phyloP scores from a whole-genome alignment of 495 filamentous ascomycete genomes.

The Daldinia vernicosa region DNA sequence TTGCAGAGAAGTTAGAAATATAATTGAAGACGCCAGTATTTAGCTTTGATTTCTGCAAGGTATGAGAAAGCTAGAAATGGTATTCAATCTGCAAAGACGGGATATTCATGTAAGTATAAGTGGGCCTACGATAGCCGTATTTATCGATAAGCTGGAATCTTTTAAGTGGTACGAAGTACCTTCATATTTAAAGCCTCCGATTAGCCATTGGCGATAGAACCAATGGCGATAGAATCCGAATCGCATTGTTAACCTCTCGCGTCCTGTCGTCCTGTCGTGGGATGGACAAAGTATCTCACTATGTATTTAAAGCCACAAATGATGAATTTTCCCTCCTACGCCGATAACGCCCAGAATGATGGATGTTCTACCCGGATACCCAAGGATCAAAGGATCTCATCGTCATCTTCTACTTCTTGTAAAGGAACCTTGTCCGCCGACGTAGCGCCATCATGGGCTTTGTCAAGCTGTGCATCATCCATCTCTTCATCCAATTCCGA shows the following conservation, averaged over 20 bases:
- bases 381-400: conserved; percentile 39
- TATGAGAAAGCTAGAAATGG: background rate
- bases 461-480: conserved; percentile 39
- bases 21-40: background rate
- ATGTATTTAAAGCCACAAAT: background rate
- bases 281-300: background rate
- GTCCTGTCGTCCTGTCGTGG: background rate
- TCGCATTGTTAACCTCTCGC: background rate
- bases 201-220: background rate
- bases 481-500: conserved; percentile 54
- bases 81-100: conserved; percentile 2
- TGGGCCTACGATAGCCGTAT: background rate
- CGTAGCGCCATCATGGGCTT: background rate
- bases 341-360: conserved; percentile 25
- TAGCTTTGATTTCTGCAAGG: background rate
- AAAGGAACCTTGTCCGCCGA: conserved; percentile 1
- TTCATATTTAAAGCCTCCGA: background rate
- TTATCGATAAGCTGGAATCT: background rate
- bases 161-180: background rate
- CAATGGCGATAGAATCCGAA: background rate
- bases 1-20: background rate
- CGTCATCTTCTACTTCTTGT: conserved; percentile 36
- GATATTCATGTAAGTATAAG: background rate
- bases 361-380: background rate
- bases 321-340: conserved; percentile 13